Evolutionary conservation across 768 basidiomycete species (phyloP).

Genomic region (Boletus edulis): DNA sequence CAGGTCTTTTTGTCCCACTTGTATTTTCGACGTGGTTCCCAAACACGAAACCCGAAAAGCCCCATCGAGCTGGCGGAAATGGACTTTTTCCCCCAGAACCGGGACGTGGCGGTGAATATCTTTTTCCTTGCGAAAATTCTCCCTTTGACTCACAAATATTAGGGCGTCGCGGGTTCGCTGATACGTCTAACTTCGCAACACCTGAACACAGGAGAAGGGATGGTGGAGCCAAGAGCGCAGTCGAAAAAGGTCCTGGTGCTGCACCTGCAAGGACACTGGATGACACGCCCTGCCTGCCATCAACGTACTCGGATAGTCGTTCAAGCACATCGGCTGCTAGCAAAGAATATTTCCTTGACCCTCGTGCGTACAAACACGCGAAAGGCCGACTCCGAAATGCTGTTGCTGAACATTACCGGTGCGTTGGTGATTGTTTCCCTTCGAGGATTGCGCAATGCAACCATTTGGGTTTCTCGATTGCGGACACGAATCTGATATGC

Average conservation of each 20-base stretch:
- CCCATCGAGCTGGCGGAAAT: not conserved
- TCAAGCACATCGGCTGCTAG: not conserved
- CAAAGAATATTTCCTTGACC: conserved; percentile 40
- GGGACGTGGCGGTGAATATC: not conserved
- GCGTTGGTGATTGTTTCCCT: conserved; percentile 8
- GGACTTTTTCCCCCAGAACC: conserved; percentile 1
- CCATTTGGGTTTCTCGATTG: not conserved
- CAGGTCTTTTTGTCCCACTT: conserved; percentile 1
- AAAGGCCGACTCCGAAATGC: conserved; percentile 85
- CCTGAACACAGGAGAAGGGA: conserved; percentile 1
- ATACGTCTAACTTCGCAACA: not conserved
- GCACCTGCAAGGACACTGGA: not conserved
- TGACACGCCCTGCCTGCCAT: not conserved
- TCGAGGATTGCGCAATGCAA: not conserved
- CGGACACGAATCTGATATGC: conserved; percentile 9
- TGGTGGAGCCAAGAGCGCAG: not conserved
- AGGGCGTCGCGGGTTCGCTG: not conserved
- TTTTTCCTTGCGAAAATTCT: not conserved
- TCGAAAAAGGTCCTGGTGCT: not conserved
- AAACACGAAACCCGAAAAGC: not conserved
- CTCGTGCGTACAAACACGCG: conserved; percentile 81
- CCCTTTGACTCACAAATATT: not conserved
- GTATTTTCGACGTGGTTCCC: conserved; percentile 2
- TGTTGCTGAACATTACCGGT: conserved; percentile 81
- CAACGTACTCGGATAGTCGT: not conserved